Percentiles rank a stretch among this genome's conserved stretches.
Conservation (phyloP, 1,284 basidiomycete genomes). For the Cerrena zonata region DNA sequence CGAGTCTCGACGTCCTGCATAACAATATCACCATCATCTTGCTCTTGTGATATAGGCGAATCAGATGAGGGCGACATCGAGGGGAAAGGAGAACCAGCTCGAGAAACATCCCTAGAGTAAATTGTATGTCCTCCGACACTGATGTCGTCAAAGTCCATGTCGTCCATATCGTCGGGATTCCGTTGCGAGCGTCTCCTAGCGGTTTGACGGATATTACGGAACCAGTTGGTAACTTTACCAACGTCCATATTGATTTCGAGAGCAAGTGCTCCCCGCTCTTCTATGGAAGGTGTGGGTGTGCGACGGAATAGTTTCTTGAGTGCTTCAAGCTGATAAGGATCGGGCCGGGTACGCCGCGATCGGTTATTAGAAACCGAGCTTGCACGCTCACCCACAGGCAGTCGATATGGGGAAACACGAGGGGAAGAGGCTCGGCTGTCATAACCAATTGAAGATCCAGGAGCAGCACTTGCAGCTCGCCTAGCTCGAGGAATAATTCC, state of each 20-base stretch:
- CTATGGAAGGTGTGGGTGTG: constrained; percentile 71
- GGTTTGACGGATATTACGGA: constrained; percentile 72
- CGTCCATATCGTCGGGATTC: constrained; percentile 24
- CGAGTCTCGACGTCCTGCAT: constrained; percentile 2
- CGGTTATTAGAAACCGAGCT: constrained; percentile 28
- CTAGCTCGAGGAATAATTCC: constrained; percentile 14
- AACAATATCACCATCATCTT: constrained; percentile 10
- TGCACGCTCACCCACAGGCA: constrained; percentile 22
- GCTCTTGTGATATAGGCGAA: constrained; percentile 1
- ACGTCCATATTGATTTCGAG: constrained; percentile 73
- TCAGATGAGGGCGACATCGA: constrained; percentile 3
- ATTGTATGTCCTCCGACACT: constrained; percentile 20
- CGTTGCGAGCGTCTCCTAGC: constrained; percentile 49
- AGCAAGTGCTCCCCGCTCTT: constrained; percentile 67
- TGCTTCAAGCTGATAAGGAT: constrained; percentile 68
- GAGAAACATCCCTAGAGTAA: constrained; percentile 19
- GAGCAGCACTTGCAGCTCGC: constrained; percentile 25
- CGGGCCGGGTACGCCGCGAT: constrained; percentile 66
- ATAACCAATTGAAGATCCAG: constrained; percentile 12
- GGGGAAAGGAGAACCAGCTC: constrained; percentile 22
- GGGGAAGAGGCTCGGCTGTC: constrained; percentile 28
- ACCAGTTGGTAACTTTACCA: constrained; percentile 81
- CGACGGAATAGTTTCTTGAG: constrained; percentile 61
- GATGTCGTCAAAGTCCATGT: constrained; percentile 31
- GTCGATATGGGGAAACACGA: constrained; percentile 29